These are phyloP conservation scores for Mayamaea pseudoterrestris DNA, from an alignment of 108 stramenopile genomes.

Conservation along the genomic window DNA sequence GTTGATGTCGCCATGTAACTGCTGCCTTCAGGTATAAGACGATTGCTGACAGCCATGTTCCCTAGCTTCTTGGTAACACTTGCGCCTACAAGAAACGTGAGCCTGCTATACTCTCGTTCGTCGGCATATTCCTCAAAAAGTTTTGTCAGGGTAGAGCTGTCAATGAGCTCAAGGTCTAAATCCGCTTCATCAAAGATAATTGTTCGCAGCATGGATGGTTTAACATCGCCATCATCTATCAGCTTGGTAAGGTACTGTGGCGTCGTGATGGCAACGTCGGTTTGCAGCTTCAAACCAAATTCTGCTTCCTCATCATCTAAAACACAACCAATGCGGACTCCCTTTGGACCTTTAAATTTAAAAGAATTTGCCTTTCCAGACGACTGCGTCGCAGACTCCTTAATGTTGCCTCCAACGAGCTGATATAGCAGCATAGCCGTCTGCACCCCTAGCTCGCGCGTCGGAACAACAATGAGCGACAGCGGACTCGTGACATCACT, in stretches of 20 bases:
- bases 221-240: slow-evolving; percentile 54
- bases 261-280: slow-evolving; percentile 72
- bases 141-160: slow-evolving; percentile 25
- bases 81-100: slow-evolving; percentile 70
- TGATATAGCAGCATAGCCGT: slow-evolving; percentile 54
- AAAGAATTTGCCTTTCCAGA: slow-evolving; percentile 54
- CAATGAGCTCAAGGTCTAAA: slow-evolving; percentile 65
- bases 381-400: slow-evolving; percentile 28
- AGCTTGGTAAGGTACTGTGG: slow-evolving; percentile 63
- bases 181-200: slow-evolving; percentile 75
- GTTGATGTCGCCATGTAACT: slow-evolving; percentile 77
- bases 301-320: slow-evolving; percentile 67
- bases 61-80: slow-evolving; percentile 71
- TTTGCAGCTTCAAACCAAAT: slow-evolving; percentile 74
- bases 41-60: slow-evolving; percentile 48
- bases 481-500: slow-evolving; percentile 64
- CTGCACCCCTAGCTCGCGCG: slow-evolving; percentile 86
- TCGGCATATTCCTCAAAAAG: slow-evolving; percentile 46
- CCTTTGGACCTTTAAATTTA: slow-evolving; percentile 77
- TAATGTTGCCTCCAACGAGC: slow-evolving; percentile 58
- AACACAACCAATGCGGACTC: slow-evolving; percentile 73
- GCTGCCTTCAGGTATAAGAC: slow-evolving; percentile 61
- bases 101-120: slow-evolving; percentile 34
- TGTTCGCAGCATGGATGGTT: slow-evolving; percentile 57
- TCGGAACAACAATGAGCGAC: slow-evolving; percentile 87